Evolutionary conservation across 305 asterid genomes (phyloP).

Genomic region (Rubia tinctorum): DNA sequence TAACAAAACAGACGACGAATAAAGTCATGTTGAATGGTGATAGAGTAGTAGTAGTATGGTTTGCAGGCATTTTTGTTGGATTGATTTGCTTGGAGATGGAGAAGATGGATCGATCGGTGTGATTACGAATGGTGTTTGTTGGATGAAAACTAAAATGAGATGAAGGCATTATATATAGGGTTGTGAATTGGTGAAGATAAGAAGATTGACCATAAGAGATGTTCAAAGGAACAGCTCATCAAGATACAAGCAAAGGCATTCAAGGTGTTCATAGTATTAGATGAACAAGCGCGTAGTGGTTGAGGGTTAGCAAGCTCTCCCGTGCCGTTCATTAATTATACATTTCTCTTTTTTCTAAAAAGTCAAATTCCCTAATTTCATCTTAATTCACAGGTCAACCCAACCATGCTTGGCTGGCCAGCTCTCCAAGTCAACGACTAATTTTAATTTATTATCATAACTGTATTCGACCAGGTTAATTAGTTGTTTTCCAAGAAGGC

Average conservation of each 20-base stretch:
- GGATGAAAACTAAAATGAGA: conserved; percentile 9
- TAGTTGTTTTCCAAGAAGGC: too few species aligned
- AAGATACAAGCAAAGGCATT: too few species aligned
- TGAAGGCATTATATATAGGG: conserved; percentile 22
- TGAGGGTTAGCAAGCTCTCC: conserved; percentile 13
- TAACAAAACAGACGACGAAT: background rate
- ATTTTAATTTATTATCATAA: too few species aligned
- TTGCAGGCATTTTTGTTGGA: conserved; percentile 7
- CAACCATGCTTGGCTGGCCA: background rate
- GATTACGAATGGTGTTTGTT: background rate
- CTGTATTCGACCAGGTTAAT: too few species aligned
- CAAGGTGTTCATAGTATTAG: conserved; percentile 10
- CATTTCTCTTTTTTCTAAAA: background rate
- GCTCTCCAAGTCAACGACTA: background rate
- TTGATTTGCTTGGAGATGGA: background rate
- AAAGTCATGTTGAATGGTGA: background rate
- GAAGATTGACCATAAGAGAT: too few species aligned
- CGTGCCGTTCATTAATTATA: conserved; percentile 31
- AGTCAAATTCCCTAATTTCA: conserved; percentile 4
- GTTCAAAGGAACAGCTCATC: conserved; percentile 23
- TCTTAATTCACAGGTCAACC: background rate
- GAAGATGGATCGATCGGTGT: background rate
- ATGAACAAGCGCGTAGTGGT: conserved; percentile 2
- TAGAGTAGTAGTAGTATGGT: background rate
- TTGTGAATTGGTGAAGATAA: background rate